Conservation (phyloP, 768 basidiomycete species). For the Lactarius sanguifluus region DNA sequence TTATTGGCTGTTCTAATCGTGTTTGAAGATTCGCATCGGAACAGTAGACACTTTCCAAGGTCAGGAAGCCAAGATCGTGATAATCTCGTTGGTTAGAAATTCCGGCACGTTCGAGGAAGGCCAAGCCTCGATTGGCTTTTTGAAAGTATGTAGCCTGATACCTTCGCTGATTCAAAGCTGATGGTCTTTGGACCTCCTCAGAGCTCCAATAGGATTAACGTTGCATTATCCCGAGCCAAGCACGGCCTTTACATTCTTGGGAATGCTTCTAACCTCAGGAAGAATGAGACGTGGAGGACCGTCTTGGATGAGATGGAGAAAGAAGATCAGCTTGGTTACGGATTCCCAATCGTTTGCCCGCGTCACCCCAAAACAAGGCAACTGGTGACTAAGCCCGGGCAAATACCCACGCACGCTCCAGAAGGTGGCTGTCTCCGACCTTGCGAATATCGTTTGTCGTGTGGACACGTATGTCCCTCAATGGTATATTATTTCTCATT, state of each 20-base stretch:
- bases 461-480: constrained; percentile 37
- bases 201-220: constrained; percentile 43
- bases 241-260: constrained; percentile 76
- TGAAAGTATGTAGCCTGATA: constrained; percentile 49
- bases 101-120: constrained; percentile 49
- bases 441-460: constrained; percentile 34
- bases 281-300: constrained; percentile 55
- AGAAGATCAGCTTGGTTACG: constrained; percentile 33
- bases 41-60: constrained; percentile 83
- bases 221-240: constrained; percentile 71
- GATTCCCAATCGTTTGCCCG: constrained; percentile 24
- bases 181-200: constrained; percentile 11
- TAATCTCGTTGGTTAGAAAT: constrained; percentile 74
- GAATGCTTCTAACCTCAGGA: constrained; percentile 55
- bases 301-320: constrained; percentile 57
- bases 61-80: constrained; percentile 69
- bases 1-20: neutral
- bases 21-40: constrained; percentile 57
- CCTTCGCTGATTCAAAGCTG: constrained; percentile 33
- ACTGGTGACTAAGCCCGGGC: constrained; percentile 20
- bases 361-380: constrained; percentile 18
- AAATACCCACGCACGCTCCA: constrained; percentile 22
- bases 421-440: constrained; percentile 37
- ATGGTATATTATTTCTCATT: constrained; percentile 27
- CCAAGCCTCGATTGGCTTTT: constrained; percentile 58